phyloP scores from a whole-genome alignment of 345 rosid species.

The Populus nigra region DNA sequence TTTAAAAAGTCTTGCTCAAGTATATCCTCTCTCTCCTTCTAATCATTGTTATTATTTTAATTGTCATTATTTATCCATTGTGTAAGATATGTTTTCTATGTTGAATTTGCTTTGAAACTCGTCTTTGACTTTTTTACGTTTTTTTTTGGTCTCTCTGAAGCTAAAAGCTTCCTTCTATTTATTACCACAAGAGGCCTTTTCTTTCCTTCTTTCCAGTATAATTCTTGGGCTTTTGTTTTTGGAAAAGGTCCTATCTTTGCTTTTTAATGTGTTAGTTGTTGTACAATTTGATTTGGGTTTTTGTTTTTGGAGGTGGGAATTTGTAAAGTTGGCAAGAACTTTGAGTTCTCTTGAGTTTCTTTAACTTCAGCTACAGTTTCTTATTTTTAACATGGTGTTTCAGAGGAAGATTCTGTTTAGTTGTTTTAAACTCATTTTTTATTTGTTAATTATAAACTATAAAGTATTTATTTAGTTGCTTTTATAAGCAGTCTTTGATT shows the following conservation, averaged over 20 bases:
- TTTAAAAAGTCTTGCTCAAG: not conserved
- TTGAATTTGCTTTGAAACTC: conserved; percentile 14
- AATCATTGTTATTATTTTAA: not conserved
- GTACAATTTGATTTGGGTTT: conserved; percentile 11
- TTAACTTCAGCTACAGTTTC: not conserved
- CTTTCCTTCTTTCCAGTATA: no score
- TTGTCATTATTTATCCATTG: not conserved
- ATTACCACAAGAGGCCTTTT: not conserved
- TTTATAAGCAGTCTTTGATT: not conserved
- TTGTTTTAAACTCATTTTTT: not conserved
- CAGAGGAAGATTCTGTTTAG: not conserved
- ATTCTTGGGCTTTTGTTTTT: no score
- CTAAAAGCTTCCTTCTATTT: not conserved
- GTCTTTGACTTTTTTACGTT: conserved; percentile 1
- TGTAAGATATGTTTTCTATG: not conserved
- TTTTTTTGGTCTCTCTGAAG: not conserved
- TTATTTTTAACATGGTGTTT: conserved; percentile 2
- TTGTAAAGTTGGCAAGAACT: not conserved
- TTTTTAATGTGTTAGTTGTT: not conserved
- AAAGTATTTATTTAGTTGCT: conserved; percentile 1
- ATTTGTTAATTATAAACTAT: conserved; percentile 13
- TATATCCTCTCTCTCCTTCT: not conserved
- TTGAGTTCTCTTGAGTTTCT: not conserved
- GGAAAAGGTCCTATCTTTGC: not conserved
- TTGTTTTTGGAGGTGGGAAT: conserved; percentile 6